Evolutionary conservation across 306 rosid species (phyloP), one percentile per base, ranked within the genome.

Genomic region (Glycyrrhiza uralensis): DNA sequence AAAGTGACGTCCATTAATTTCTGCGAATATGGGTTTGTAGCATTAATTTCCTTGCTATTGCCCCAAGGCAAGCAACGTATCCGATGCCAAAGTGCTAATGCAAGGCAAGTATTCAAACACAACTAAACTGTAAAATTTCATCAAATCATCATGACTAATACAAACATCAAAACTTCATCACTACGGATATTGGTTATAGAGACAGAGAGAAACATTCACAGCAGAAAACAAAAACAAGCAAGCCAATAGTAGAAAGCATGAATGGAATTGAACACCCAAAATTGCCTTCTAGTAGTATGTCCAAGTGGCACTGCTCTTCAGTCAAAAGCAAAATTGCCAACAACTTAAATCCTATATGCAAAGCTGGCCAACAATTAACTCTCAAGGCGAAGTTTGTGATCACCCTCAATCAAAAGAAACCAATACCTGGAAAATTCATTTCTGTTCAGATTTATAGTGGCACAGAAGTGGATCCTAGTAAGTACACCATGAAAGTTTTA

Each of bases 381-480:
- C 78, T 90, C 56, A 69, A 65, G 6, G 94, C 89, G 46, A 72
- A 66, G 33, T 71, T 86, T 0, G 51, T 76, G n/a, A 51, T 83
- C 55, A 61, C 50, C 5, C 69, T 45, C 49, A 12, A 70, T 41
- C 50, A 70, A 29, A 69, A 78, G 12, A 68, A 81, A 76, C 65
- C 88, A 9, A 66, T 65, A 55, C 80, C 87, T 52, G 90, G 78
- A 60, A 90, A 83, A 47, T 80, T 80, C 3, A 62, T 76, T 59
- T 85, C 74, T 71, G 58, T 90, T 79, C 90, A 66, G 79, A 76
- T 90, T 33, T 86, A 47, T 56, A 90, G 96, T 62, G 80, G 81
- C 52, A 83, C 92, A 1, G 74, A 83, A 68, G 66, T 81, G 2
- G 88, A 83, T 74, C 87, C 84, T 4, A 55, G 92, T 86, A 55